Evolutionary conservation across 2,329 filamentous ascomycete genomes (phyloP).

Genomic region (Fusarium sp.): DNA sequence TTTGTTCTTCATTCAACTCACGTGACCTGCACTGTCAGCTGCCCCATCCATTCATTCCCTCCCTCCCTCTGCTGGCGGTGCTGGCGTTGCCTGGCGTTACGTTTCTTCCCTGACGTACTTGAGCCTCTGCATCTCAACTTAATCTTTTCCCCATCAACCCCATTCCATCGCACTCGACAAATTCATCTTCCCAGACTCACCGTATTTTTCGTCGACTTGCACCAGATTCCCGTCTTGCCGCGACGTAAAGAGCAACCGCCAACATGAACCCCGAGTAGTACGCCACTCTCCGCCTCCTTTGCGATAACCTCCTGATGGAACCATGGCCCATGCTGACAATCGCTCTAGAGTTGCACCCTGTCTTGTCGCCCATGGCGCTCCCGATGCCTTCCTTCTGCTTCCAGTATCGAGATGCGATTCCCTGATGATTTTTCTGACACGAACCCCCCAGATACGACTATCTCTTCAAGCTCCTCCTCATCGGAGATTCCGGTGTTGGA

Average conservation of each 20-base stretch:
- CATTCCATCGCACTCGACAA: constrained; percentile 39
- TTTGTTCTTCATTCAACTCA: constrained; percentile 38
- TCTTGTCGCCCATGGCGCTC: constrained; percentile 20
- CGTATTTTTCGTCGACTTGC: constrained; percentile 12
- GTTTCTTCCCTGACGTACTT: constrained; percentile 57
- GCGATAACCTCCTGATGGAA: constrained; percentile 53
- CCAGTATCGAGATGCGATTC: constrained; percentile 24
- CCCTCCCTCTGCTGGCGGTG: constrained; percentile 39
- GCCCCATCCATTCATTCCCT: constrained; percentile 43
- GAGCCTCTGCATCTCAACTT: constrained; percentile 52
- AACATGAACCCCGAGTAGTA: constrained; percentile 96
- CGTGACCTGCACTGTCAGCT: constrained; percentile 49
- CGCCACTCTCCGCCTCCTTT: constrained; percentile 60
- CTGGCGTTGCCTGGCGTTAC: constrained; percentile 52
- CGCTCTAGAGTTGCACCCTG: constrained; percentile 46
- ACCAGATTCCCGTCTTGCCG: constrained; percentile 23
- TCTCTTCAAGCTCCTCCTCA: constrained; percentile 99
- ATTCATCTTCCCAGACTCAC: constrained; percentile 15
- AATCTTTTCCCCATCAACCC: constrained; percentile 49
- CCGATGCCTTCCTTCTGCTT: constrained; percentile 7
- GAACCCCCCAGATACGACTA: constrained; percentile 90
- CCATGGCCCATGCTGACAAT: constrained; percentile 46
- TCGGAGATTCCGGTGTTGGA: constrained; percentile 99
- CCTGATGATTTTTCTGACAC: constrained; percentile 47
- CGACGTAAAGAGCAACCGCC: constrained; percentile 54